Base-by-base conservation (phyloP, 306 rosid species). In the Ziziphus jujuba region DNA sequence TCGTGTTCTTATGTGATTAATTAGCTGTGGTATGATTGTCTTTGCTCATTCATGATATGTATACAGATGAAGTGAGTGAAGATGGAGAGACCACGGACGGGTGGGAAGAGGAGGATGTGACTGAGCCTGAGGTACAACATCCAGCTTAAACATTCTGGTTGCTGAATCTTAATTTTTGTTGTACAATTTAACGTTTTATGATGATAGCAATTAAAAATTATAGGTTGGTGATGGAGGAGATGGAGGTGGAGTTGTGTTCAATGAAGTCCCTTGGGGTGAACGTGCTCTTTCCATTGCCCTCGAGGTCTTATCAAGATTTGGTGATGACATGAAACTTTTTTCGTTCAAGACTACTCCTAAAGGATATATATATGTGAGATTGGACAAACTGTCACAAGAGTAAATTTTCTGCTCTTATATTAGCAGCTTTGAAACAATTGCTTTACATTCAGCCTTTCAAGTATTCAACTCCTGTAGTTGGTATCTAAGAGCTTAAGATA, bases 201-300 rank as follows among this genome's bases (percentile, higher is more conserved):
- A 69, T 75, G 61, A 15, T 77, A 61, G 74, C 43, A 45, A 21
- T 72, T 61, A 45, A 44, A 63, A 38, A 34, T 11, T 51, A 73
- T 51, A 75, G 98, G 40, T 84, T 70, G 97, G 95, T 25, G 97
- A 92, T 69, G 97, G 97, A 31, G 97, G 93, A 6, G 84, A 71
- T 59, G 97, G 98, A 52, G 97, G 97, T 61, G 98, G 98, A 45
- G 84, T 90, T 71, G 78, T 78, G 70, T 75, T 93, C 67, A 87
- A 84, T 69, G 85, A 79, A 61, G 86, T 86, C 43, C 83, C 85
- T 7, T 93, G 97, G 98, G 98, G 97, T 31, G 86, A 88, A 64
- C 86, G 34, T 61, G 87, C 80, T 10, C 85, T 70, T 50, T 80
- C 91, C 74, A 80, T 90, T 70, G 97, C 98, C 36, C 75, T 44